A percentile compares a stretch with the other conserved stretches of the same genome.
Evolutionary conservation across 83 land plant genomes (phyloP).

Genomic region (Thuja plicata): DNA sequence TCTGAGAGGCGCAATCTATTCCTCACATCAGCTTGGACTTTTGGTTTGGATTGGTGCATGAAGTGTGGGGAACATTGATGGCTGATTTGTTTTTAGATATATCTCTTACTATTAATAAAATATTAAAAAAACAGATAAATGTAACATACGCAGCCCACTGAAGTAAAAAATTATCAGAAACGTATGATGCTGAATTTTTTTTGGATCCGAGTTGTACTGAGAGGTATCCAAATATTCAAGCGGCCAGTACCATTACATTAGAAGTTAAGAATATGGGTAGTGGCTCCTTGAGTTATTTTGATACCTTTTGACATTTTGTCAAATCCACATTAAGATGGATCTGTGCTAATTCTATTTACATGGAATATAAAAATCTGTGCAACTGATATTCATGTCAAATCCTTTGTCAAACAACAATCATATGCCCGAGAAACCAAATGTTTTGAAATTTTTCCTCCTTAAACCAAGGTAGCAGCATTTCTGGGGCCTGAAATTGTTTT

Average conservation of each 20-base stretch:
- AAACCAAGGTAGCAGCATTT: not conserved
- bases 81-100: not conserved
- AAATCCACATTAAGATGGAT: not conserved
- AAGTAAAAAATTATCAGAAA: not conserved
- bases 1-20: not conserved
- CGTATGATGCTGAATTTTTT: not conserved
- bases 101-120: not conserved
- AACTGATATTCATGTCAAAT: not conserved
- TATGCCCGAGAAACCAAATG: not conserved
- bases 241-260: not conserved
- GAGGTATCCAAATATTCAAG: not conserved
- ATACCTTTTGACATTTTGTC: not conserved
- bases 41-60: not conserved
- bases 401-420: not conserved
- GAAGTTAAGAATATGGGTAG: not conserved
- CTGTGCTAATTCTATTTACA: not conserved
- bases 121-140: not conserved
- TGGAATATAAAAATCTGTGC: not conserved
- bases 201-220: not conserved
- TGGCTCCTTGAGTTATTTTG: not conserved
- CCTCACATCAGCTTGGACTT: not conserved
- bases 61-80: not conserved
- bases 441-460: not conserved
- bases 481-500: not conserved
- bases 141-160: not conserved